Evolutionary conservation across 768 basidiomycete genomes (phyloP), one percentile per base, ranked within the genome.

Genomic region (Boletus coccyginus): DNA sequence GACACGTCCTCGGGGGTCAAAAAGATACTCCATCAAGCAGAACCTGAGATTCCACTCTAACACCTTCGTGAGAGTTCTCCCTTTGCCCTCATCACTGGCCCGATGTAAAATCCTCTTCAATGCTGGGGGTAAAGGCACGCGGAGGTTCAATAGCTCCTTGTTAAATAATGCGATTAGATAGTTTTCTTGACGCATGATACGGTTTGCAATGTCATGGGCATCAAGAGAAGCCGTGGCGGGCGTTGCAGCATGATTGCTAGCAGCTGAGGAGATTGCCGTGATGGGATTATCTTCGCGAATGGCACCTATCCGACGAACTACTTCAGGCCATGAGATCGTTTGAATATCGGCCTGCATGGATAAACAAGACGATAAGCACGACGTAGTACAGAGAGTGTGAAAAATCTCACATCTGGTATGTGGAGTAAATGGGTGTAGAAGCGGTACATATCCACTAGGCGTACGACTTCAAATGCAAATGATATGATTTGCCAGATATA

Each of bases 151-250:
- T 6, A 98, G 73, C 60, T 97, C 94, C 70, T 98, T 98, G 75
- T 98, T 99, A 73, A 99, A 97, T 19, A 99, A 73, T 0, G 97
- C 94, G 56, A 98, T 97, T 49, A 99, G 81, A 69, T 98, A 99
- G 73, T 99, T 99, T 69, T 98, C 97, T 70, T 98, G 93, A 33
- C 97, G 84, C 85, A 99, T 83, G 65, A 99, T 98, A 50, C 97
- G 88, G 69, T 98, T 98, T 5, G 96, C 96, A 51, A 98, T 86
- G 72, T 98, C 96, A 68, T 99, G 97, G 3, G 96, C 97, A 63
- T 99, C 97, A 8, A 99, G 83, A 68, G 92, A 92, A 46, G 93
- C 91, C 1, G 84, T 87, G 11, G 86, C 80, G 5, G 87, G 82
- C 59, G 87, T 81, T 61, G 84, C 82, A 1, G 77, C 75, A 47